phyloP scores from a whole-genome alignment of 208 protist genomes.

The Trypanosoma melophagium region DNA sequence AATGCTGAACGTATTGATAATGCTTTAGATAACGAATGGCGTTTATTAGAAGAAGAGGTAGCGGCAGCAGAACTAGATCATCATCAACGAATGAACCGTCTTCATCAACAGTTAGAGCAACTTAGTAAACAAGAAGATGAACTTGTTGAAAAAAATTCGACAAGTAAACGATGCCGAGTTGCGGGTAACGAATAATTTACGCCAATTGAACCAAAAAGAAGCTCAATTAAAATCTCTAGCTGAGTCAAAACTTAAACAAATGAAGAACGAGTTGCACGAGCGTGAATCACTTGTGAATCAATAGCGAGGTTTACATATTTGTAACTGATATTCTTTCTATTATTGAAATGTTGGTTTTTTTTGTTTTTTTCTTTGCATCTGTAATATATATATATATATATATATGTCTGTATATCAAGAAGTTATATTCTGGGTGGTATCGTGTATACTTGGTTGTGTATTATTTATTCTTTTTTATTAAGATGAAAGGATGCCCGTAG shows the following conservation, averaged over 20 bases:
- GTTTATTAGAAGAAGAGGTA: slow-evolving; percentile 26
- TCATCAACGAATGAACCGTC: slow-evolving; percentile 22
- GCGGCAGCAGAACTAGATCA: slow-evolving; percentile 23
- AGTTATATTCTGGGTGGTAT: not conserved
- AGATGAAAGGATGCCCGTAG: slow-evolving; percentile 16
- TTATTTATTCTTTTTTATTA: slow-evolving; percentile 2
- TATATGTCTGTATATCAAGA: slow-evolving; percentile 2
- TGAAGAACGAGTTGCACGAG: slow-evolving; percentile 31
- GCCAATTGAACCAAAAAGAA: slow-evolving; percentile 29
- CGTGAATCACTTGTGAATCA: slow-evolving; percentile 22
- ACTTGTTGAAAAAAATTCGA: slow-evolving; percentile 24
- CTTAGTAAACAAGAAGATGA: slow-evolving; percentile 22
- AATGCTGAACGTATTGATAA: slow-evolving; percentile 28
- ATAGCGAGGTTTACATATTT: not conserved
- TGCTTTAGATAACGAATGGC: slow-evolving; percentile 32
- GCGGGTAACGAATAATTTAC: slow-evolving; percentile 21
- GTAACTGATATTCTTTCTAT: not conserved
- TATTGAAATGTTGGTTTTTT: not conserved
- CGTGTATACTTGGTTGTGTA: not conserved
- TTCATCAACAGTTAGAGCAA: slow-evolving; percentile 30
- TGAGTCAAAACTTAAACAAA: slow-evolving; percentile 30
- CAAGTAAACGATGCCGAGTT: slow-evolving; percentile 34
- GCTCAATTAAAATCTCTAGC: slow-evolving; percentile 24
- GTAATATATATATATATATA: slow-evolving; percentile 12
- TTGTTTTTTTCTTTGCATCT: not conserved